Base-by-base conservation (phyloP, 805 yeast genomes). In the Candida quercuum region DNA sequence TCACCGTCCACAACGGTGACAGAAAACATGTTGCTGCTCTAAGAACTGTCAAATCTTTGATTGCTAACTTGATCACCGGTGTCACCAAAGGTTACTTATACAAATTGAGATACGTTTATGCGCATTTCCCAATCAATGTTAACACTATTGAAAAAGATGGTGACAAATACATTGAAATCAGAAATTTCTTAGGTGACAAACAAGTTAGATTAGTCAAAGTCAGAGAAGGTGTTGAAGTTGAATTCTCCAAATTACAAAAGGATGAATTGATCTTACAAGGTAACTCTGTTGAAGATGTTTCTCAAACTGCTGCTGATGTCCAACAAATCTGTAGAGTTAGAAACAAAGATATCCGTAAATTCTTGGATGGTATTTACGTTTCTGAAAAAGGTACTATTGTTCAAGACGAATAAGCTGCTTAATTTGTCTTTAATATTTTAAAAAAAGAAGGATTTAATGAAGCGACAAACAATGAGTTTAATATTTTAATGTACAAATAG, bases 291-390 rank as follows among this genome's bases (percentile, higher is more conserved):
- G 97, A 91, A 76, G 86, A 80, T 64, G 99, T 91, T 57, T 93
- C 98, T 52, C 99, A 91, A 76, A 85, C 88, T 65, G 93, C 95
- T 71, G 99, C 99, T 63, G 96, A 88, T 67, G 78, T 93, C 62
- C 96, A 91, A 75, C 98, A 91, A 78, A 79, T 79, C 71, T 88
- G 97, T 80, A 81, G 94, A 71, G 98, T 88, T 67, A 86, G 96
- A 80, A 91, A 91, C 93, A 93, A 93, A 91, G 99, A 91, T 93
- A 91, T 93, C 89, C 86, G 99, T 77, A 91, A 91, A 81, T 91
- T 91, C 82, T 85, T 93, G 80, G 99, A 94, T 73, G 99, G 99
- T 88, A 89, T 91, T 76, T 91, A 91, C 72, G 99, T 91, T 62
- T 89, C 97, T 56, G 94, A 85, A 76, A 85, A 84, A 74, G 95